Evolutionary conservation across 2,329 filamentous ascomycete genomes (phyloP).

Genomic region (Fusarium metavorans): DNA sequence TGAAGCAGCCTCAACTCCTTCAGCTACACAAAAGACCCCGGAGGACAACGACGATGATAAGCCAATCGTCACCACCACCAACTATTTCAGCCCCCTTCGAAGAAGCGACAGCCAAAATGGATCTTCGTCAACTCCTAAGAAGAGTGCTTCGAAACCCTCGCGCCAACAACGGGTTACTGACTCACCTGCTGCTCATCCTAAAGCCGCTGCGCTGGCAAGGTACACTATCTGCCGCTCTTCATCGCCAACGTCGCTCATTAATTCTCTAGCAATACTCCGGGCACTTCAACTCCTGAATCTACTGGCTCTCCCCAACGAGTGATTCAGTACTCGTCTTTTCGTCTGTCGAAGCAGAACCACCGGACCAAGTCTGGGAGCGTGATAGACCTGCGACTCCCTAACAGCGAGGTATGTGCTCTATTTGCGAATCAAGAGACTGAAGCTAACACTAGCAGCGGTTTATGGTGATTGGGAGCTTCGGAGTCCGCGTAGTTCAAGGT

Average conservation of each 20-base stretch:
- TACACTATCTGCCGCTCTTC: slow-evolving; percentile 10
- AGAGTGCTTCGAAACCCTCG: slow-evolving; percentile 21
- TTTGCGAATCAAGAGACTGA: not conserved
- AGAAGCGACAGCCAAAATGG: slow-evolving; percentile 19
- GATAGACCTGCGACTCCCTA: slow-evolving; percentile 57
- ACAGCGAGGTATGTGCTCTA: slow-evolving; percentile 60
- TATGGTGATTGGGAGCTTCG: slow-evolving; percentile 75
- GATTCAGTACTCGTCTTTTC: slow-evolving; percentile 60
- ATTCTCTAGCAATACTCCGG: slow-evolving; percentile 7
- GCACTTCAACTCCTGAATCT: slow-evolving; percentile 6
- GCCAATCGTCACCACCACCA: slow-evolving; percentile 34
- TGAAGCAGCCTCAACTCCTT: slow-evolving; percentile 29
- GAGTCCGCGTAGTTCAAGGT: slow-evolving; percentile 71
- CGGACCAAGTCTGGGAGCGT: slow-evolving; percentile 54
- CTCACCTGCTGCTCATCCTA: slow-evolving; percentile 19
- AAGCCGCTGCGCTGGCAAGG: slow-evolving; percentile 20
- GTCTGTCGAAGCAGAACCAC: slow-evolving; percentile 58
- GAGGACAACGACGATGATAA: slow-evolving; percentile 34
- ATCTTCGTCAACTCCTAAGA: slow-evolving; percentile 34
- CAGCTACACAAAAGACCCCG: slow-evolving; percentile 12
- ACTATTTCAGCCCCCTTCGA: slow-evolving; percentile 48
- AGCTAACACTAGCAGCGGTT: slow-evolving; percentile 62
- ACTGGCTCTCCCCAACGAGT: slow-evolving; percentile 5
- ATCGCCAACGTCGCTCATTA: slow-evolving; percentile 4
- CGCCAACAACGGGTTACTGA: slow-evolving; percentile 22